Base-by-base conservation (phyloP, 768 basidiomycete species). In the Podaxis sp. region DNA sequence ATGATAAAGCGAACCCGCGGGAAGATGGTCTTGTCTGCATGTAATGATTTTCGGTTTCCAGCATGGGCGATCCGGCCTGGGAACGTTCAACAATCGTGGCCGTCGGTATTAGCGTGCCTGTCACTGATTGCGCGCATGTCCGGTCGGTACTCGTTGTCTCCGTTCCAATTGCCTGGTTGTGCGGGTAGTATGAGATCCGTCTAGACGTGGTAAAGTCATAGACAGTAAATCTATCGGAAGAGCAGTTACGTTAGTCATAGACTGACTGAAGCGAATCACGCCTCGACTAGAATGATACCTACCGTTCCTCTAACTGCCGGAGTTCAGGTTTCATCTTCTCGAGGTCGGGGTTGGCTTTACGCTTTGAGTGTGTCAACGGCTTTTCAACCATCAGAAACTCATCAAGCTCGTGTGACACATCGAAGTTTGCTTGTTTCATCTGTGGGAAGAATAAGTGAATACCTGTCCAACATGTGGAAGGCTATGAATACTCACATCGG, bases 391-490 rank as follows among this genome's bases (percentile, higher is more conserved):
- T 86, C 70, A 99, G 75, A 69, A 98, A 91, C 73, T 99, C 97
- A 72, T 99, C 96, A 9, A 99, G 84, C 77, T 98, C 97, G 70
- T 98, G 95, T 38, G 94, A 88, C 40, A 97, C 90, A 71, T 99
- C 96, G 74, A 98, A 99, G 74, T 99, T 98, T n/a, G 95, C 93
- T 75, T 90, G 90, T 73, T 96, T 95, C 75, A 90, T 87, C 96
- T 99, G 70, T 63, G 46, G 55, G 61, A 46, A 63, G 9, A 37
- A 66, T 49, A 33, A 59, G 46, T 63, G 22, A 50, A 29, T 55
- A 24, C 57, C 53, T 38, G 43, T 33, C 54, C 57, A 49, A 27
- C 55, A 60, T 36, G 59, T 37, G 38, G 13, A 60, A 50, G 38
- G 40, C 64, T 33, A 27, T 29, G 61, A 49, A 17, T 19, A 89